Conservation (phyloP, 78 protist genomes). For the Dictyostelium purpureum region DNA sequence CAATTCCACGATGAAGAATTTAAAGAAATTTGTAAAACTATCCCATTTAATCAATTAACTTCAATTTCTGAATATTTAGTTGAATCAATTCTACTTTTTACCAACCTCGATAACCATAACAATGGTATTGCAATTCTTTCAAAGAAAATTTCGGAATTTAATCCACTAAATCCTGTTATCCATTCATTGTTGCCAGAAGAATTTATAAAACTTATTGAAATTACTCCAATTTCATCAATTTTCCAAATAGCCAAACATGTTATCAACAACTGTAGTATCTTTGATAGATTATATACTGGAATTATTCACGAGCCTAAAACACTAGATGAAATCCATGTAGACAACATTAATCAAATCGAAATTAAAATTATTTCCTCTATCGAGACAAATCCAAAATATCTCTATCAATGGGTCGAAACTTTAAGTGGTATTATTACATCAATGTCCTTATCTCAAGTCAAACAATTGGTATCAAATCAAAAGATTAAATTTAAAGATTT, state of each 20-base stretch:
- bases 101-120: neutral
- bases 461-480: slow-evolving; percentile 5
- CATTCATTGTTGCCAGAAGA: neutral
- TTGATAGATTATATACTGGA: slow-evolving; percentile 5
- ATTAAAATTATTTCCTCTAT: neutral
- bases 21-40: slow-evolving; percentile 6
- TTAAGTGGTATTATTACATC: neutral
- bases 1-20: neutral
- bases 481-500: slow-evolving; percentile 21
- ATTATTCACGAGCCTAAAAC: neutral
- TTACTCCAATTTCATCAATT: neutral
- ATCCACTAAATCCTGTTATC: neutral
- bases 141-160: slow-evolving; percentile 8
- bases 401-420: slow-evolving; percentile 1
- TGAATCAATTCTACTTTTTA: slow-evolving; percentile 8
- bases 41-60: slow-evolving; percentile 4
- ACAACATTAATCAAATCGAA: neutral
- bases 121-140: neutral
- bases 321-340: neutral
- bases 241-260: neutral
- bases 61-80: neutral
- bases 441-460: neutral
- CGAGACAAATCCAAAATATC: neutral
- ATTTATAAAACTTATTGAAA: neutral
- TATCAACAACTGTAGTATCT: neutral